Conservation (phyloP, 306 rosid genomes). For the Trifolium repens region DNA sequence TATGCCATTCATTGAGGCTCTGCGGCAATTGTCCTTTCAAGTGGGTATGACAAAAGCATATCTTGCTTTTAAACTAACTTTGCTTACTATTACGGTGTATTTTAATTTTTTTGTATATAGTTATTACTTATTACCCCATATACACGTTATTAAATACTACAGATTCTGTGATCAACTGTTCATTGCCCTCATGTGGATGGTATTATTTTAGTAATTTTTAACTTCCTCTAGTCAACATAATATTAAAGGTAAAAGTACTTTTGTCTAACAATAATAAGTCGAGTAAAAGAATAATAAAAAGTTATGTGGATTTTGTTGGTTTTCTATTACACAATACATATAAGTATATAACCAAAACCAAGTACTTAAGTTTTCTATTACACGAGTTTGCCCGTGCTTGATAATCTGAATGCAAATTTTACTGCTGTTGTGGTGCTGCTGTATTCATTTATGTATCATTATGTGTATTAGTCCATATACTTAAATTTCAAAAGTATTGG, state of each 20-base stretch:
- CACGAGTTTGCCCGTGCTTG: conserved; percentile 15
- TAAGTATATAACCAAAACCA: background rate
- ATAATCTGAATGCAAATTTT: background rate
- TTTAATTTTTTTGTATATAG: background rate
- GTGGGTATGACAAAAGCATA: conserved; percentile 67
- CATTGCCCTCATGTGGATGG: background rate
- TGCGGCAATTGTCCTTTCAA: conserved; percentile 85
- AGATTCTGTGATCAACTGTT: conserved; percentile 18
- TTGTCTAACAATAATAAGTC: conserved; percentile 3
- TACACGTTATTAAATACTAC: background rate
- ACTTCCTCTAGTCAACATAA: background rate
- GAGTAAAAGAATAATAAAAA: background rate
- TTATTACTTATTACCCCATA: background rate
- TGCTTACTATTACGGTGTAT: background rate
- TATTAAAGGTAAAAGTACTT: conserved; percentile 20
- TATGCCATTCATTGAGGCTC: conserved; percentile 96
- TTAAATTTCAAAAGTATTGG: background rate
- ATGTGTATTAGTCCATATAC: conserved; percentile 3
- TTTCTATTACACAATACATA: conserved; percentile 22
- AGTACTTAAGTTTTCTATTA: background rate
- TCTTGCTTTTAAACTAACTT: conserved; percentile 13
- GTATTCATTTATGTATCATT: conserved; percentile 22
- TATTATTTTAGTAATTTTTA: conserved; percentile 5
- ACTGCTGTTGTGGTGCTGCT: conserved; percentile 20
- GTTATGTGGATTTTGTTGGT: conserved; percentile 20